Evolutionary conservation across 2,329 filamentous ascomycete species (phyloP).

Genomic region (Ambrosiella xylebori): DNA sequence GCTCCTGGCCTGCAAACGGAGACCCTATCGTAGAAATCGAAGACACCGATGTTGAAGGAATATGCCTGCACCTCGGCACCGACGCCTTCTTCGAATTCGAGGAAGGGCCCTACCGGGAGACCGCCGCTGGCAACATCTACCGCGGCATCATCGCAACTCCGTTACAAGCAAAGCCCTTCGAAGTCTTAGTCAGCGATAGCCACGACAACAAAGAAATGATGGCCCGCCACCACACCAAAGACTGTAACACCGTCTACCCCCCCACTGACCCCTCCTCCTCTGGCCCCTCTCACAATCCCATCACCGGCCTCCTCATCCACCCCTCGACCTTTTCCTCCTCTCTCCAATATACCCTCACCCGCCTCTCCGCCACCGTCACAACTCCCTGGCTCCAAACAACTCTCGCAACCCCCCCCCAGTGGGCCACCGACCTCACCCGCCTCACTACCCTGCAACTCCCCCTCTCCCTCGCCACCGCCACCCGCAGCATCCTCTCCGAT

Average conservation of each 20-base stretch:
- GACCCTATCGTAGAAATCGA: conserved; percentile 25
- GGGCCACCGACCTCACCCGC: conserved; percentile 31
- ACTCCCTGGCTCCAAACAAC: conserved; percentile 33
- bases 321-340: conserved; percentile 18
- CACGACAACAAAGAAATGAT: conserved; percentile 13
- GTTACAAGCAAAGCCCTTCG: conserved; percentile 31
- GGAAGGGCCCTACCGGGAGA: conserved; percentile 29
- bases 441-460: conserved; percentile 28
- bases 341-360: conserved; percentile 34
- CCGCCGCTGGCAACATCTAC: conserved; percentile 22
- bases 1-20: conserved; percentile 21
- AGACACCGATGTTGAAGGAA: conserved; percentile 26
- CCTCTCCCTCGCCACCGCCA: conserved; percentile 29
- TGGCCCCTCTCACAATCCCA: conserved; percentile 24
- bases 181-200: conserved; percentile 25
- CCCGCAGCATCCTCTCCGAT: conserved; percentile 21
- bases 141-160: conserved; percentile 39
- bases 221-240: conserved; percentile 23
- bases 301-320: conserved; percentile 31
- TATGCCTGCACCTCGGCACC: conserved; percentile 32
- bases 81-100: conserved; percentile 42
- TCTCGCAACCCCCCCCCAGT: conserved; percentile 21
- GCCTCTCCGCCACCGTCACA: conserved; percentile 34
- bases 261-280: conserved; percentile 16
- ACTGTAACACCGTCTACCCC: conserved; percentile 31